Evolutionary conservation across 1,284 basidiomycete genomes (phyloP).

Genomic region (Puccinia sorghi): DNA sequence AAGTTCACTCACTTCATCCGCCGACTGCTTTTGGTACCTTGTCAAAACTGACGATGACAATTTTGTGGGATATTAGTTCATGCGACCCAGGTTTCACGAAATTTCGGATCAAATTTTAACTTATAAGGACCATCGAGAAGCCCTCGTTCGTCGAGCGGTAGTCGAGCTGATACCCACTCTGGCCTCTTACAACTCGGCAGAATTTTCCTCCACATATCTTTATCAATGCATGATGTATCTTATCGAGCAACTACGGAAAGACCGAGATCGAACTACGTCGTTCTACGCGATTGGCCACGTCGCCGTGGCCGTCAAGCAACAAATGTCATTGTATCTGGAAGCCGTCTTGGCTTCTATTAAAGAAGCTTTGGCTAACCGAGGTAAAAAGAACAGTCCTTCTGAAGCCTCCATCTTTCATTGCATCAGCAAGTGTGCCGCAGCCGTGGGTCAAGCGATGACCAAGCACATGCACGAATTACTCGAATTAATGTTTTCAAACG

Average conservation of each 20-base stretch:
- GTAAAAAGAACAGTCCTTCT: slow-evolving; percentile 87
- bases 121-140: slow-evolving; percentile 83
- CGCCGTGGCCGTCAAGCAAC: slow-evolving; percentile 83
- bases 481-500: slow-evolving; percentile 94
- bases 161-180: slow-evolving; percentile 90
- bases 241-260: slow-evolving; percentile 81
- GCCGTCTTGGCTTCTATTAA: slow-evolving; percentile 88
- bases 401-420: slow-evolving; percentile 98
- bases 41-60: neutral
- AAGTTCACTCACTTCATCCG: neutral
- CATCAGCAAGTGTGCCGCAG: slow-evolving; percentile 89
- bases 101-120: slow-evolving; percentile 87
- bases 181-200: slow-evolving; percentile 88
- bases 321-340: slow-evolving; percentile 95
- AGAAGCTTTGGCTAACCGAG: slow-evolving; percentile 77
- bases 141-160: slow-evolving; percentile 84
- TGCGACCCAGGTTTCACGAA: slow-evolving; percentile 84
- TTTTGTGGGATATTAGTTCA: slow-evolving; percentile 66
- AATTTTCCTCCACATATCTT: slow-evolving; percentile 82
- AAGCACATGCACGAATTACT: slow-evolving; percentile 94
- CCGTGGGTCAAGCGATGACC: slow-evolving; percentile 93
- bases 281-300: slow-evolving; percentile 97
- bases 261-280: slow-evolving; percentile 83
- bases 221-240: slow-evolving; percentile 90
- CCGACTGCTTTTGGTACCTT: neutral